Conservation (phyloP, 1,284 basidiomycete genomes). For the Apiotrichum siamense region DNA sequence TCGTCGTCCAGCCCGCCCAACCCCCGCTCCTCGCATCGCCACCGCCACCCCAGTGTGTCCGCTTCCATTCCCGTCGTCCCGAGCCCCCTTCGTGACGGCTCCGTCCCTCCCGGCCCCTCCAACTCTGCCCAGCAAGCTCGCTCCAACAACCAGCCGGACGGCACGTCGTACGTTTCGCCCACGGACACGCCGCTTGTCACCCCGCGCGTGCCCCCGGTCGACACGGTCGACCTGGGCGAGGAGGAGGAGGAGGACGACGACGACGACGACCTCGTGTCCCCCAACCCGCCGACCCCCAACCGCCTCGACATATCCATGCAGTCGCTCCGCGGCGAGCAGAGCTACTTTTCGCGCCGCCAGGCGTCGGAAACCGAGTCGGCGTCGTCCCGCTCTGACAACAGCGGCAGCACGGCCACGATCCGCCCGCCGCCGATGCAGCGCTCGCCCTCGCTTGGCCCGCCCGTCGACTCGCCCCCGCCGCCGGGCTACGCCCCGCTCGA, state of each 20-base stretch:
- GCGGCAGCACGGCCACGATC: neutral
- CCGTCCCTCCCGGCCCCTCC: constrained; percentile 11
- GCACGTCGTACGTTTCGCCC: constrained; percentile 37
- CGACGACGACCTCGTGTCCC: constrained; percentile 21
- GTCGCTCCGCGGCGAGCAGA: constrained; percentile 29
- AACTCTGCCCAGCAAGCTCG: neutral
- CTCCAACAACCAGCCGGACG: constrained; percentile 1
- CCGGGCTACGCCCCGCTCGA: constrained; percentile 48
- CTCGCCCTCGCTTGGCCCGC: constrained; percentile 13
- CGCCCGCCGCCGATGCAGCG: constrained; percentile 5
- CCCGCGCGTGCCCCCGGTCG: constrained; percentile 29
- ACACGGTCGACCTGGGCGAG: constrained; percentile 21
- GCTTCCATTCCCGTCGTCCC: constrained; percentile 30
- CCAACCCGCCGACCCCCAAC: constrained; percentile 55
- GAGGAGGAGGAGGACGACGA: constrained; percentile 23
- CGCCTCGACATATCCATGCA: constrained; percentile 53
- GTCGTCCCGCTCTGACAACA: neutral
- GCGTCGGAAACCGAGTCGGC: neutral
- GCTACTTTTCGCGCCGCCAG: constrained; percentile 34
- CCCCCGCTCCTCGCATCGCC: constrained; percentile 22
- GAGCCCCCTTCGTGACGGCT: constrained; percentile 33
- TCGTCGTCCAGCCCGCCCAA: constrained; percentile 4
- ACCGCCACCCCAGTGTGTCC: constrained; percentile 22
- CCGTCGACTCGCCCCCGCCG: constrained; percentile 30
- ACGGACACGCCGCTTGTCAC: constrained; percentile 39